These are phyloP conservation scores for Cystoisospora suis DNA, from an alignment of 169 alveolate species.

Conservation along the genomic window DNA sequence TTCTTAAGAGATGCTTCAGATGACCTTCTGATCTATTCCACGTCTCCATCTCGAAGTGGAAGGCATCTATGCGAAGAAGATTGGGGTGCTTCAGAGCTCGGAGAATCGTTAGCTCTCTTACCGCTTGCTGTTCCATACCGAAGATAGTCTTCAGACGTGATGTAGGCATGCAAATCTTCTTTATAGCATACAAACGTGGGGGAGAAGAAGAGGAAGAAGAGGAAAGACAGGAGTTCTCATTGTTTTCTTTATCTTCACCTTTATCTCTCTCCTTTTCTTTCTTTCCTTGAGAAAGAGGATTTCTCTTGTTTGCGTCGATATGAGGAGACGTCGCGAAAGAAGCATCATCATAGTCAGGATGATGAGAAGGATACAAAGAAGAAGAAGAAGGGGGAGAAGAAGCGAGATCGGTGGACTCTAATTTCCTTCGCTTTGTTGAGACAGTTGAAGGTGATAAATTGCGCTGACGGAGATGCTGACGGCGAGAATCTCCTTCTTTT, in stretches of 20 bases:
- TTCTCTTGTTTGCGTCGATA: background rate
- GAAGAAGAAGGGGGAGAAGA: too few species aligned
- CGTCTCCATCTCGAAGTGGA: slow-evolving; percentile 38
- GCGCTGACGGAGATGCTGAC: too few species aligned
- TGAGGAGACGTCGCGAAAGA: background rate
- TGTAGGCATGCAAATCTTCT: slow-evolving; percentile 29
- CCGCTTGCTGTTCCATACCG: slow-evolving; percentile 48
- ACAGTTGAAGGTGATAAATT: too few species aligned
- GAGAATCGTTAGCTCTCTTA: slow-evolving; percentile 37
- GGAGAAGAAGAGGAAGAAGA: too few species aligned
- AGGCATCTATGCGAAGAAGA: slow-evolving; percentile 25
- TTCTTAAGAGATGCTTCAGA: background rate
- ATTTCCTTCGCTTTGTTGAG: too few species aligned
- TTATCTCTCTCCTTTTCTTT: background rate
- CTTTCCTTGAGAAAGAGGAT: too few species aligned
- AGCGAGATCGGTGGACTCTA: too few species aligned
- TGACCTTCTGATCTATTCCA: background rate
- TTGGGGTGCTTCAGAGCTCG: slow-evolving; percentile 34
- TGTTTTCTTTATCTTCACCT: background rate
- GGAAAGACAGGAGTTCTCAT: background rate
- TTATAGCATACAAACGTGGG: slow-evolving; percentile 14
- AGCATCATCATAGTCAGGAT: too few species aligned
- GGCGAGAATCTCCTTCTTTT: too few species aligned
- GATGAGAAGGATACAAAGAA: too few species aligned
- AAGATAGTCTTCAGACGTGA: slow-evolving; percentile 37